Evolutionary conservation across 805 yeast genomes (phyloP).

Genomic region (Ogataea nonfermentans): DNA sequence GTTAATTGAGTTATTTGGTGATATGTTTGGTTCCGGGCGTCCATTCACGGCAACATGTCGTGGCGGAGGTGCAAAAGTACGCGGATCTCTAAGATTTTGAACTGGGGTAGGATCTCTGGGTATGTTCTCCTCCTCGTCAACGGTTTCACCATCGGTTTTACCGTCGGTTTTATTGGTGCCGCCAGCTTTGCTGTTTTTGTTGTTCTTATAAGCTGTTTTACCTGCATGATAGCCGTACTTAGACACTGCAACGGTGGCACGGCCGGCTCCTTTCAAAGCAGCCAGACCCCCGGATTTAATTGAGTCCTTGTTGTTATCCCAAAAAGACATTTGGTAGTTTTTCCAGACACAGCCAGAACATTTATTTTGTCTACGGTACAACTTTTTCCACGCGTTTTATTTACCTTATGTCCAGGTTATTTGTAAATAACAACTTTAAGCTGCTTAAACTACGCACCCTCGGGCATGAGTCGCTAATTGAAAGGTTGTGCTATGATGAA

Average conservation of each 20-base stretch:
- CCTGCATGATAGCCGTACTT: constrained; percentile 48
- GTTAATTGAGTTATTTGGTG: not conserved
- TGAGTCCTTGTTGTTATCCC: constrained; percentile 52
- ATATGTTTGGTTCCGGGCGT: constrained; percentile 16
- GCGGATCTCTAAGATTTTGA: constrained; percentile 29
- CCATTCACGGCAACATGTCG: constrained; percentile 26
- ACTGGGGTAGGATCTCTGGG: constrained; percentile 23
- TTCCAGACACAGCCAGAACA: constrained; percentile 4
- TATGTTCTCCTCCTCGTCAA: constrained; percentile 14
- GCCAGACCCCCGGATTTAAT: constrained; percentile 50
- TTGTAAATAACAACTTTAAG: constrained; percentile 27
- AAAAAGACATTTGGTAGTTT: constrained; percentile 34
- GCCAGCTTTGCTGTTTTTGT: constrained; percentile 16
- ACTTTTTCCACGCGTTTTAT: constrained; percentile 11
- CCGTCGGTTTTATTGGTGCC: constrained; percentile 39
- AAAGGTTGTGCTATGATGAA: constrained; percentile 27
- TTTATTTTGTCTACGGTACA: not conserved
- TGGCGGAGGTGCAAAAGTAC: constrained; percentile 36
- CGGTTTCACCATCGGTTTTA: constrained; percentile 7
- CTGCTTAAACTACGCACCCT: constrained; percentile 15
- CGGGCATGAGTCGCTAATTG: constrained; percentile 23
- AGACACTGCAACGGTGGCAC: constrained; percentile 46
- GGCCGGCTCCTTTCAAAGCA: constrained; percentile 50
- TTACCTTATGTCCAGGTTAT: constrained; percentile 29
- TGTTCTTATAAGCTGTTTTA: constrained; percentile 46